Conservation (phyloP, 2,329 filamentous ascomycete genomes). For the Curvularia hawaiiensis region DNA sequence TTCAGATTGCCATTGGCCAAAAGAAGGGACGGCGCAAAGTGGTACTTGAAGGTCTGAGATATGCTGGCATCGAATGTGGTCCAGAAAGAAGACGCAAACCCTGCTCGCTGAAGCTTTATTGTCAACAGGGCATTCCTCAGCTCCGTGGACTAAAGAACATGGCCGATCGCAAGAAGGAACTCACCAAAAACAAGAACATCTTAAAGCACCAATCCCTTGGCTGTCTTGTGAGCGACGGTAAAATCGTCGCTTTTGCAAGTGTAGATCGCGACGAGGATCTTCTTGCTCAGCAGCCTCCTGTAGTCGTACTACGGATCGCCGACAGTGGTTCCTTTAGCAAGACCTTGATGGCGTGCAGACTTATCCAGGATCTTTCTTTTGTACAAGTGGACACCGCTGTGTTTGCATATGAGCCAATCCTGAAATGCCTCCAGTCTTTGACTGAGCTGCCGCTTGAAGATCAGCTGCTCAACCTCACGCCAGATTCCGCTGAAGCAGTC, state of each 20-base stretch:
- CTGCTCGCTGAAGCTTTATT: conserved; percentile 50
- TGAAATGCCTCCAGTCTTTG: conserved; percentile 63
- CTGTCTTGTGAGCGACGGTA: conserved; percentile 59
- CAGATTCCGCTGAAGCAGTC: conserved; percentile 20
- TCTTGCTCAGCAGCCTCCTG: conserved; percentile 53
- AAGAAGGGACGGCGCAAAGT: conserved; percentile 54
- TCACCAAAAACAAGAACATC: conserved; percentile 54
- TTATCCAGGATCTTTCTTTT: conserved; percentile 51
- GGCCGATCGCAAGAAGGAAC: conserved; percentile 49
- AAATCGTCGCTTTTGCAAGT: conserved; percentile 65
- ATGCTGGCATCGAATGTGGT: conserved; percentile 49
- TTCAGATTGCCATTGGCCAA: conserved; percentile 57
- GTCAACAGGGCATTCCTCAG: conserved; percentile 52
- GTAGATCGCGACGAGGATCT: conserved; percentile 58
- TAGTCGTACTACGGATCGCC: conserved; percentile 59
- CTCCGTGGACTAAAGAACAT: conserved; percentile 39
- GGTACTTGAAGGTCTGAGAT: conserved; percentile 49
- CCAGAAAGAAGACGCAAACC: conserved; percentile 35
- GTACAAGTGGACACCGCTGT: conserved; percentile 67
- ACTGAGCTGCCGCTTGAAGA: conserved; percentile 61
- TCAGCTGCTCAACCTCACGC: conserved; percentile 52
- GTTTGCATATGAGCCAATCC: conserved; percentile 72
- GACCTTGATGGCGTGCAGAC: conserved; percentile 48
- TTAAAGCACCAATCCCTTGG: conserved; percentile 67
- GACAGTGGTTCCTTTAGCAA: conserved; percentile 54